These are phyloP conservation scores for Acer campestre DNA, from an alignment of 345 rosid species.

Conservation along the genomic window DNA sequence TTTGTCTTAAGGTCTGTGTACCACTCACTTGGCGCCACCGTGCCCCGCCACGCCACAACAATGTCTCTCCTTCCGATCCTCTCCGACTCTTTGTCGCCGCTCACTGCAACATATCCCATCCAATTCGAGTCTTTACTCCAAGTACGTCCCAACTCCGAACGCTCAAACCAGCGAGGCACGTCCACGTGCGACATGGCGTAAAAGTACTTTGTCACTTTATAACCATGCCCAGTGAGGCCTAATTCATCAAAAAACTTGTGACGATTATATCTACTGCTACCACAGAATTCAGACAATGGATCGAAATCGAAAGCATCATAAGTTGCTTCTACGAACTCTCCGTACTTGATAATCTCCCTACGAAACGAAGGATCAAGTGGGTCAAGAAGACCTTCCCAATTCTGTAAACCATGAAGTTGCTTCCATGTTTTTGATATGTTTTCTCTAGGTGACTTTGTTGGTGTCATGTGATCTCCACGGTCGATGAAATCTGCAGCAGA, in stretches of 20 bases:
- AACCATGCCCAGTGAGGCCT: constrained; percentile 52
- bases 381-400: constrained; percentile 56
- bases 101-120: constrained; percentile 67
- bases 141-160: constrained; percentile 37
- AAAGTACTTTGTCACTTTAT: constrained; percentile 53
- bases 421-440: constrained; percentile 50
- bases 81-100: constrained; percentile 41
- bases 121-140: constrained; percentile 84
- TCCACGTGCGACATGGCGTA: constrained; percentile 70
- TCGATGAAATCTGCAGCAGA: constrained; percentile 54
- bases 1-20: constrained; percentile 47
- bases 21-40: constrained; percentile 71
- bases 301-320: constrained; percentile 68
- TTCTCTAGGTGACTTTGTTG: constrained; percentile 56
- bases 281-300: constrained; percentile 60
- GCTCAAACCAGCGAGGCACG: constrained; percentile 60
- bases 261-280: constrained; percentile 59
- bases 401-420: constrained; percentile 44
- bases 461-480: constrained; percentile 60
- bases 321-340: constrained; percentile 58
- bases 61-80: constrained; percentile 64
- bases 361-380: constrained; percentile 60
- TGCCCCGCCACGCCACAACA: constrained; percentile 69
- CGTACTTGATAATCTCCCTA: constrained; percentile 58
- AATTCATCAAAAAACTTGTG: constrained; percentile 52